Base-by-base conservation (phyloP, 176 grass and related monocot species). In the Cenchrus purpureus region DNA sequence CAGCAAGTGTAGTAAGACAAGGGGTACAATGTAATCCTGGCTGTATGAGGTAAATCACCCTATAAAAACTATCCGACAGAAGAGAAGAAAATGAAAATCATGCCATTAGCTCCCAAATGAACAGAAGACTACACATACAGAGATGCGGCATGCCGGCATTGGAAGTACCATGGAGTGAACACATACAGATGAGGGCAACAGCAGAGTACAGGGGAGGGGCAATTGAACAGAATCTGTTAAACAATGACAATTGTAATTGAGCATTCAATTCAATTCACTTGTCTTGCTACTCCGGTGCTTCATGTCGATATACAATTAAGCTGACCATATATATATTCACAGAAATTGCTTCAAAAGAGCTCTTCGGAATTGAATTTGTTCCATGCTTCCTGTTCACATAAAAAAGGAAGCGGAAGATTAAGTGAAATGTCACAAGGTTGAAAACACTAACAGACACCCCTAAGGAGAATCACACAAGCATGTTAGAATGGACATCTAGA, bases 291-390 rank as follows among this genome's bases (percentile, higher is more conserved):
- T 61, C 68, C 51, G n/a, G 43, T 11, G 53, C 31, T 82, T 68
- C 17, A 10, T 20, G 25, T 40, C 37, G 4, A 16, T 74, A 74
- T 83, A 82, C 68, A 87, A 12, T 59, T 87, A 79, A 79, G 58
- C 42, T 65, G 42, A 11, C 50, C 68, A 73, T 34, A 49, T 79
- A 57, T 68, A 73, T 66, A 75, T 84, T 76, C 80, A 74, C 62
- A 83, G 22, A 64, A 14, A 74, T 56, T 70, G 69, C 22, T 87
- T 87, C 79, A 91, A 49, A 92, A 92, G 19, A 92, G 90, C 83
- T 92, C 87, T 76, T 92, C 90, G 1, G 90, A 92, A 70, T 92
- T 92, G 79, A 92, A 89, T 75, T 92, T 92, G 74, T 79, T 92
- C 90, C 90, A 92, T 12, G 90, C 90, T 55, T 92, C 90, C 90